Base-by-base conservation (phyloP, 1,284 basidiomycete species). In the Hemileia vastatrix region DNA sequence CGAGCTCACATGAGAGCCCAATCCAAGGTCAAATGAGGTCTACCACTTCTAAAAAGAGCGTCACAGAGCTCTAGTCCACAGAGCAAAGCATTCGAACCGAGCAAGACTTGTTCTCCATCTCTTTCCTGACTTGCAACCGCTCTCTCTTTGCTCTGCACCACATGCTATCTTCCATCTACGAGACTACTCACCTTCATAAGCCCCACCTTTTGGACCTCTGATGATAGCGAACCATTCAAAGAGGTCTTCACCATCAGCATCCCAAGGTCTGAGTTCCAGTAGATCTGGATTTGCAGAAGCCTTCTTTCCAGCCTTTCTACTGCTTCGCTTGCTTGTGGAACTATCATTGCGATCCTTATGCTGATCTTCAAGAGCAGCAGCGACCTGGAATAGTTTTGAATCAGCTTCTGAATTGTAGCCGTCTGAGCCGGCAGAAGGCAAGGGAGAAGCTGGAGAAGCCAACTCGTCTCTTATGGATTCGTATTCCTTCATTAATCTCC, bases 141-240 rank as follows among this genome's bases (percentile, higher is more conserved):
- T 47, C 45, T 47, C 2, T 19, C 21, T 47, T 47, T 47, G 45
- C 45, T 23, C 21, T 23, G 18, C 45, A 47, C 18, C 45, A 18
- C 21, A 47, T 47, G 45, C 21, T 27, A 27, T 27, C 27, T 27
- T 27, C 27, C 27, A 27, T 23, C 45, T 19, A 27, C 27, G 27
- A 27, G 27, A 27, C 27, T 27, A 54, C 44, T 55, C 54, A 67
- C 69, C 69, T 33, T 57, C 50, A 51, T 75, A 75, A 6, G 40
- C 27, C 1, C 68, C 70, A 1, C 60, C 49, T 1, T 45, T 33
- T 0, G 72, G 72, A 0, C 65, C 68, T 11, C 56, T 55, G 6
- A 75, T 43, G 15, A 66, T 50, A 0, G 73, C 73, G 1, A 53
- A 59, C 73, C 73, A 75, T 47, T 73, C 69, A 49, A 64, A 45